Conservation (phyloP, 1,284 basidiomycete species). For the Ustilago esculenta region DNA sequence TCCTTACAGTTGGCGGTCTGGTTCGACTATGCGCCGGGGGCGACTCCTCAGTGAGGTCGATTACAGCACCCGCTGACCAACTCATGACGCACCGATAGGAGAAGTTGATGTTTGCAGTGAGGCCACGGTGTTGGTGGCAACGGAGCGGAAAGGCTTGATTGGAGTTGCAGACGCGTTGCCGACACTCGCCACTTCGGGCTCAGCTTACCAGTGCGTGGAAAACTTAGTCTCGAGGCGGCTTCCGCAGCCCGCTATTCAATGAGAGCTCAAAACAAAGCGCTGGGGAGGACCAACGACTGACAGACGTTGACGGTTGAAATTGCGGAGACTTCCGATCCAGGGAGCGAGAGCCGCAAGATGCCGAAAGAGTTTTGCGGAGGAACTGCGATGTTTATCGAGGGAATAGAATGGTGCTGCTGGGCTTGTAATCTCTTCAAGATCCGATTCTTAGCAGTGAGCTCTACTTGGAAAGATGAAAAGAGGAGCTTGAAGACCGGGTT, state of each 20-base stretch:
- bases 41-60: conserved; percentile 56
- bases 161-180: neutral
- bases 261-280: conserved; percentile 1
- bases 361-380: too few relatives aligned
- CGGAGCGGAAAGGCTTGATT: conserved; percentile 9
- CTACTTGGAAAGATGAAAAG: neutral
- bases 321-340: too few relatives aligned
- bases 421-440: neutral
- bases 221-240: too few relatives aligned
- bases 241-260: neutral
- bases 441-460: neutral
- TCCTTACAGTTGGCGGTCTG: neutral
- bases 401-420: too few relatives aligned
- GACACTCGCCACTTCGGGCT: too few relatives aligned
- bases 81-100: conserved; percentile 7
- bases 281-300: neutral
- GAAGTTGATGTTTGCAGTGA: neutral
- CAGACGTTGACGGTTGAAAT: too few relatives aligned
- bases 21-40: conserved; percentile 34
- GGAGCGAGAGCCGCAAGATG: too few relatives aligned
- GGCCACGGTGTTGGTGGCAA: conserved; percentile 6
- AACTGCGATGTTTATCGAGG: too few relatives aligned
- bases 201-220: too few relatives aligned
- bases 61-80: conserved; percentile 20
- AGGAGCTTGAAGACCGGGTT: neutral